Evolutionary conservation across 129 eudicot genomes (phyloP).

Genomic region (Helianthus tuberosus): DNA sequence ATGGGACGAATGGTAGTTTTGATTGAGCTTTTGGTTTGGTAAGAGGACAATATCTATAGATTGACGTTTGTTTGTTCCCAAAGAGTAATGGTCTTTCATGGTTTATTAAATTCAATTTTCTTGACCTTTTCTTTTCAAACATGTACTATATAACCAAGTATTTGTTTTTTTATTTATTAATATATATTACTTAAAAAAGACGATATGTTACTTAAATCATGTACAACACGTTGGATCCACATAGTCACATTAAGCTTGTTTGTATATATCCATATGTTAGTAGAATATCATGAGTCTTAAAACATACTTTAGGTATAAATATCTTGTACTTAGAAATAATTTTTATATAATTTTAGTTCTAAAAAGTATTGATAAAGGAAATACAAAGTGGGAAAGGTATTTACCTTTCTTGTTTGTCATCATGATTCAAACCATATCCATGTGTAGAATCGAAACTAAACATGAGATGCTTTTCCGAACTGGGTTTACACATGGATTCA

Average conservation of each 20-base stretch:
- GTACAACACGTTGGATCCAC: not conserved
- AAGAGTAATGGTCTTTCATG: not conserved
- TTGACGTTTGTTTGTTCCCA: slow-evolving; percentile 18
- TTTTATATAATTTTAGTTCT: not conserved
- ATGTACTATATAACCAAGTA: not conserved
- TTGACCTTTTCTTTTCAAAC: not conserved
- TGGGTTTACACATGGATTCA: slow-evolving; percentile 21
- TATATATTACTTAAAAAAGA: not conserved
- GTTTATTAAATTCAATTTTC: slow-evolving; percentile 8
- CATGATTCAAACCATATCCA: slow-evolving; percentile 2
- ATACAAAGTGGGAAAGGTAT: not conserved
- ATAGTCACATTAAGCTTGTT: not conserved
- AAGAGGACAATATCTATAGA: slow-evolving; percentile 15
- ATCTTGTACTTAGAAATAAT: too few species aligned
- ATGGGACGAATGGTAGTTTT: slow-evolving; percentile 25
- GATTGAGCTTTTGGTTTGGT: slow-evolving; percentile 27
- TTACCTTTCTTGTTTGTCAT: slow-evolving; percentile 20
- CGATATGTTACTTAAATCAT: not conserved
- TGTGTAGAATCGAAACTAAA: slow-evolving; percentile 14
- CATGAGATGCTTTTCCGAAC: slow-evolving; percentile 20
- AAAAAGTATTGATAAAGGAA: not conserved
- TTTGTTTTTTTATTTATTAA: not conserved
- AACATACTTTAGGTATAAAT: too few species aligned
- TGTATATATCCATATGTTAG: not conserved
- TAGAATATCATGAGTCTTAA: too few species aligned